These are phyloP conservation scores for Quercus lobata DNA, from an alignment of 331 rosid genomes.

Conservation along the genomic window DNA sequence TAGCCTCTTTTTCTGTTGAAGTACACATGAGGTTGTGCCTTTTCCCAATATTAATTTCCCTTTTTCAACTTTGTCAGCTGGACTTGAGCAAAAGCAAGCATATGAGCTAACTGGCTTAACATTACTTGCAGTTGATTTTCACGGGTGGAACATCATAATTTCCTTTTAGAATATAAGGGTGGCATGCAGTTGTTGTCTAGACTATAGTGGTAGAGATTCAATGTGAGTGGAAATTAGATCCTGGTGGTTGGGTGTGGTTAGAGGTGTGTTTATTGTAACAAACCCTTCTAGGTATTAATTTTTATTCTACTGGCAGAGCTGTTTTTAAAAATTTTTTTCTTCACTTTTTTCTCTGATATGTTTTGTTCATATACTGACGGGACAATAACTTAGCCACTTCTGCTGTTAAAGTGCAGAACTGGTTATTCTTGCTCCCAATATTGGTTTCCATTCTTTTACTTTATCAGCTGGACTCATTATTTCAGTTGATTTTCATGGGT, in stretches of 20 bases:
- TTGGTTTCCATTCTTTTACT: constrained; percentile 43
- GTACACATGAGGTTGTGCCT: constrained; percentile 25
- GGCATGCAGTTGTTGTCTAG: no score
- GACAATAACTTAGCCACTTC: constrained; percentile 41
- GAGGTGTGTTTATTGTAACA: no score
- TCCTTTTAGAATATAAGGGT: background rate
- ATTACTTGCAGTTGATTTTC: constrained; percentile 56
- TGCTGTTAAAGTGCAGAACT: constrained; percentile 23
- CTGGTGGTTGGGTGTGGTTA: no score
- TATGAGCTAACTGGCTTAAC: no score
- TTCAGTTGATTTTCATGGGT: constrained; percentile 44
- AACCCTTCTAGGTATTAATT: no score
- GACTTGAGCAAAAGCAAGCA: no score
- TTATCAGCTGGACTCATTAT: constrained; percentile 45
- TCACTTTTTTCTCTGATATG: no score
- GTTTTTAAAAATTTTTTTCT: background rate
- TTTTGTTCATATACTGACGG: background rate
- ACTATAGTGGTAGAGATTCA: no score
- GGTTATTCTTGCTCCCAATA: constrained; percentile 67
- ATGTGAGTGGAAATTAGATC: no score
- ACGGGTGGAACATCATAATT: constrained; percentile 36
- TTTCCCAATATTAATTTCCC: background rate
- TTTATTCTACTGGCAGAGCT: no score
- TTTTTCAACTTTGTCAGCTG: no score
- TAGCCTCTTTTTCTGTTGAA: background rate